Percentiles rank a stretch among this genome's conserved stretches.
Evolutionary conservation across 179 eudicot genomes (phyloP).

Genomic region (Drosera spatulata): DNA sequence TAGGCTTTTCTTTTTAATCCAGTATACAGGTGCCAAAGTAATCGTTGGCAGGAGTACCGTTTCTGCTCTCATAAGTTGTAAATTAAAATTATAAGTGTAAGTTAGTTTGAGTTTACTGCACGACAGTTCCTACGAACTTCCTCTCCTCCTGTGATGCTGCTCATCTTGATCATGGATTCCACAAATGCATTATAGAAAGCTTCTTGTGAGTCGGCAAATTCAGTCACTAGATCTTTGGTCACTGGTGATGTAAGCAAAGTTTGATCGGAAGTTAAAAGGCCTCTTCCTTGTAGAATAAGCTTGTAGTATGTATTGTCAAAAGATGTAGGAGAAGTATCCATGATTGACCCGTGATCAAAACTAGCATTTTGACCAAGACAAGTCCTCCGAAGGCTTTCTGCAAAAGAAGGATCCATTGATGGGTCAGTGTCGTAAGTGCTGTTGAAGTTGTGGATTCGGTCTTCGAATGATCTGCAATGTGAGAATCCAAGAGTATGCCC

Average conservation of each 20-base stretch:
- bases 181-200: conserved; percentile 61
- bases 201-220: conserved; percentile 44
- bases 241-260: conserved; percentile 39
- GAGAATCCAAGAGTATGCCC: conserved; percentile 96
- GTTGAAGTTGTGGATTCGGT: conserved; percentile 72
- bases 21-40: no score
- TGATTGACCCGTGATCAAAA: conserved; percentile 41
- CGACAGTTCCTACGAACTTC: conserved; percentile 65
- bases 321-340: conserved; percentile 52
- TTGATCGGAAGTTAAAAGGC: conserved; percentile 70
- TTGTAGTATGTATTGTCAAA: conserved; percentile 79
- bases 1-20: no score
- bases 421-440: conserved; percentile 53
- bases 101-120: conserved; percentile 26
- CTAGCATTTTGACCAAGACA: conserved; percentile 63
- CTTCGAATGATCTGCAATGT: conserved; percentile 89
- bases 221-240: conserved; percentile 43
- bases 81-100: neutral
- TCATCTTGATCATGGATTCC: conserved; percentile 92
- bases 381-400: conserved; percentile 31
- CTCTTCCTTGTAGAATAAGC: conserved; percentile 55
- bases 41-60: no score
- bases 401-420: conserved; percentile 52
- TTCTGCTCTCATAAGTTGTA: no score
- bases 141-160: conserved; percentile 62